Base-by-base conservation (phyloP, 1,139 yeast genomes). In the Debaryomyces udenii region DNA sequence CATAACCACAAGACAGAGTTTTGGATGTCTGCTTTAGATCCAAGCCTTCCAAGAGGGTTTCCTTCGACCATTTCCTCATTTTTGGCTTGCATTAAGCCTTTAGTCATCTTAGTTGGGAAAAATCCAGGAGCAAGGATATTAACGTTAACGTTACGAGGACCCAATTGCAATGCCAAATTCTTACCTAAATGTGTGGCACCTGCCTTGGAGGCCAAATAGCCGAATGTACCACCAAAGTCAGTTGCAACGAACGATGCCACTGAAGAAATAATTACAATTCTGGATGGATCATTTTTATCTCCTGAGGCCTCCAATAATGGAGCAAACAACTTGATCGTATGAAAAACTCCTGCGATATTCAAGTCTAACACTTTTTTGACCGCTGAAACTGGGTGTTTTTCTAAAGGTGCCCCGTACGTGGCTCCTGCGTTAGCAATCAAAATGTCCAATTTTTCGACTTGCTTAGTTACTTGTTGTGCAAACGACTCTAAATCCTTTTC, bases 161-260 rank as follows among this genome's bases (percentile, higher is more conserved):
- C 40, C 14, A 38, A 32, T 26, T 38, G 35, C 13, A 38, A 24
- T 9, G 40, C 36, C 27, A 38, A 38, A 11, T 38, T 38, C 27
- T 38, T 31, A 9, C 36, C 36, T 9, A 38, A 27, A 10, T 38
- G 31, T 13, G 29, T 20, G 10, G 22, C 28, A 3, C 34, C 39
- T 6, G 28, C 34, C n/a, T 31, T 38, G 11, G 31, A 31, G 6
- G 33, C 34, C 10, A 31, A 24, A 14, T 29, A 36, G 4, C 34
- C 39, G 13, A 18, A 26, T 9, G 32, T 31, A 14, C 34, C 34
- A 9, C 31, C 31, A 27, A 31, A 26, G 15, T 38, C 40, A 5
- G 35, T 31, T n/a, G 36, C 40, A 15, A 38, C 17, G 5, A 26
- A 23, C 3, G 40, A 31, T 3, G 36, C 31, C 4, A 31, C 32